A percentile compares a stretch with the other conserved stretches of the same genome.
phyloP scores from a whole-genome alignment of 2,329 filamentous ascomycete genomes.

The Zasmidium cellare region DNA sequence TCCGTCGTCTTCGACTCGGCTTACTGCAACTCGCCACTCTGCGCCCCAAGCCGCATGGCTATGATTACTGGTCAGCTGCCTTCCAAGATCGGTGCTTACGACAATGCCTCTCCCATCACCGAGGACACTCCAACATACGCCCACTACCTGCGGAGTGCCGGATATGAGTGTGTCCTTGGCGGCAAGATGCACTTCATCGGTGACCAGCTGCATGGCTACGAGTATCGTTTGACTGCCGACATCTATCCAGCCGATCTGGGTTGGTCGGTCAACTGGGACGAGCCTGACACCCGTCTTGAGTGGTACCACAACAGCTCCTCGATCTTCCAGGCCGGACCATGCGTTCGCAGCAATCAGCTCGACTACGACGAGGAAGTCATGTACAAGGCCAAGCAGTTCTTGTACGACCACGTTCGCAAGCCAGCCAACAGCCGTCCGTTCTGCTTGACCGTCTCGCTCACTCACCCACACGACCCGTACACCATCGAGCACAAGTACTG shows the following conservation, averaged over 20 bases:
- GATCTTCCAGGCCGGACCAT: constrained; percentile 84
- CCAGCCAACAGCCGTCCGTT: constrained; percentile 75
- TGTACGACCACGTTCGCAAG: constrained; percentile 87
- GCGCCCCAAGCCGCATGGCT: constrained; percentile 88
- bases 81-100: constrained; percentile 87
- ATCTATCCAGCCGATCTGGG: constrained; percentile 95
- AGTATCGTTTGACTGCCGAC: constrained; percentile 87
- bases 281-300: constrained; percentile 78
- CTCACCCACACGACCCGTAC: constrained; percentile 92
- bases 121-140: constrained; percentile 89
- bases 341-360: constrained; percentile 88
- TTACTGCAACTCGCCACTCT: constrained; percentile 91
- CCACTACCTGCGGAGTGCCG: constrained; percentile 80
- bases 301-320: constrained; percentile 98
- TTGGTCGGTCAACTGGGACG: constrained; percentile 95
- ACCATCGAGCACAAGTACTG: constrained; percentile 92
- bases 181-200: constrained; percentile 98
- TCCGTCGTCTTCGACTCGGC: constrained; percentile 91
- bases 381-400: constrained; percentile 83
- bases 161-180: constrained; percentile 86
- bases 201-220: constrained; percentile 91
- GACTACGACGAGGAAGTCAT: constrained; percentile 97
- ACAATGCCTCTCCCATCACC: constrained; percentile 82
- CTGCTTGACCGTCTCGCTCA: constrained; percentile 86
- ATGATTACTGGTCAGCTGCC: constrained; percentile 92